These are phyloP conservation scores for Fusarium buharicum DNA, from an alignment of 2,329 filamentous ascomycete genomes.

Conservation along the genomic window DNA sequence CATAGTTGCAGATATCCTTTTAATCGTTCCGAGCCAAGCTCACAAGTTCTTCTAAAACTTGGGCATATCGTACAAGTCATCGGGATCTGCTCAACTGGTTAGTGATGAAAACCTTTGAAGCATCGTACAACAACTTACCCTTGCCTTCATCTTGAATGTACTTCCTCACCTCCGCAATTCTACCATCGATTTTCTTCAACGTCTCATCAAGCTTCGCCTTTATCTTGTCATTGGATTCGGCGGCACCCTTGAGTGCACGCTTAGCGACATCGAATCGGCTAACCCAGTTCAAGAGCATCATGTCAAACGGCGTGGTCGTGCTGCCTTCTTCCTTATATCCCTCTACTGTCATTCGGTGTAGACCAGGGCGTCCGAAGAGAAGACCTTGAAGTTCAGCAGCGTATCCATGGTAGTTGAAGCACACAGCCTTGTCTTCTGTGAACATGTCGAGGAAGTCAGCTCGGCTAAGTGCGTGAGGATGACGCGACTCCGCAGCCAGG, in stretches of 20 bases:
- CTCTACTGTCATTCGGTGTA: constrained; percentile 64
- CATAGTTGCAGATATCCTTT: not conserved
- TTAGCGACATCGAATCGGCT: constrained; percentile 69
- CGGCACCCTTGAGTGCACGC: constrained; percentile 61
- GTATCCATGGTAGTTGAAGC: constrained; percentile 77
- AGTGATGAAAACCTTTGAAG: not conserved
- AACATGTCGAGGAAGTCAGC: constrained; percentile 67
- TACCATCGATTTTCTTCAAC: constrained; percentile 58
- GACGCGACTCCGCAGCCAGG: constrained; percentile 62
- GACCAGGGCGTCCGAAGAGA: constrained; percentile 65
- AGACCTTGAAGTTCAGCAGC: constrained; percentile 68
- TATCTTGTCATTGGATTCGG: constrained; percentile 60
- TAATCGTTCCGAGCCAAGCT: too few species aligned
- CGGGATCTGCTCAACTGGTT: constrained; percentile 28
- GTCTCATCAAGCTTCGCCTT: constrained; percentile 57
- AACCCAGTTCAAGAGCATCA: constrained; percentile 72
- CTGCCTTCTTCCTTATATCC: constrained; percentile 73
- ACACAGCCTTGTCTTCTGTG: constrained; percentile 63
- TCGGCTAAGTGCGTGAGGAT: constrained; percentile 67
- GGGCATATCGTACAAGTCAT: constrained; percentile 38
- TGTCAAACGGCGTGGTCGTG: constrained; percentile 75
- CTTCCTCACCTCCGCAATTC: constrained; percentile 60
- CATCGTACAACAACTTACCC: constrained; percentile 50
- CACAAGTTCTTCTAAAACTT: constrained; percentile 19
- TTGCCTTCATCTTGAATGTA: constrained; percentile 64